phyloP scores from a whole-genome alignment of 2,329 filamentous ascomycete species.

The Coleophoma eucalyptorum region DNA sequence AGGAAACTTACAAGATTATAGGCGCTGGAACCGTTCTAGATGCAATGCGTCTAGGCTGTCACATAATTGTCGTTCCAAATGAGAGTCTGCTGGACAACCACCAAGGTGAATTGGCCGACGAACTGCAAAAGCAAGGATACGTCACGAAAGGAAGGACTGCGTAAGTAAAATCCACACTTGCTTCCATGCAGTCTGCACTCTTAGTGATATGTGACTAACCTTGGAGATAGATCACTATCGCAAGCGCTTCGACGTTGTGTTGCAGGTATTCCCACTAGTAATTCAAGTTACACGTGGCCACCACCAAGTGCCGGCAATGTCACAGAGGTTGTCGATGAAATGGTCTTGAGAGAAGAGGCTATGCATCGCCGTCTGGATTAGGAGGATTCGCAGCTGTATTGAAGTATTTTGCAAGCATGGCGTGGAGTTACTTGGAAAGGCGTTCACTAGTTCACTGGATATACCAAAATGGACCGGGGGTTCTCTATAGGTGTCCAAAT shows the following conservation, averaged over 20 bases:
- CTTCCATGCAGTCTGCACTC: too few relatives aligned
- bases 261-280: neutral
- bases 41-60: constrained; percentile 67
- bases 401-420: neutral
- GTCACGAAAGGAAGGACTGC: constrained; percentile 42
- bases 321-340: neutral
- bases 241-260: neutral
- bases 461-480: neutral
- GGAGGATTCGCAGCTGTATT: neutral
- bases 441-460: neutral
- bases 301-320: neutral
- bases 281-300: neutral
- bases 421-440: neutral
- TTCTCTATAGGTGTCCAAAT: neutral
- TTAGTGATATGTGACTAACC: neutral
- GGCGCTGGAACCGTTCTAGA: constrained; percentile 89
- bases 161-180: constrained; percentile 10
- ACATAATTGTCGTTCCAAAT: constrained; percentile 90
- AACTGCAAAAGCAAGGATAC: constrained; percentile 72
- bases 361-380: neutral
- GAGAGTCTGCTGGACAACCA: constrained; percentile 80
- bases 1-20: constrained; percentile 30
- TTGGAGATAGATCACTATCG: neutral
- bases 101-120: constrained; percentile 79
- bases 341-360: neutral